Evolutionary conservation across 2,329 filamentous ascomycete genomes (phyloP), one percentile per base, ranked within the genome.

Genomic region (Colletotrichum sp.): DNA sequence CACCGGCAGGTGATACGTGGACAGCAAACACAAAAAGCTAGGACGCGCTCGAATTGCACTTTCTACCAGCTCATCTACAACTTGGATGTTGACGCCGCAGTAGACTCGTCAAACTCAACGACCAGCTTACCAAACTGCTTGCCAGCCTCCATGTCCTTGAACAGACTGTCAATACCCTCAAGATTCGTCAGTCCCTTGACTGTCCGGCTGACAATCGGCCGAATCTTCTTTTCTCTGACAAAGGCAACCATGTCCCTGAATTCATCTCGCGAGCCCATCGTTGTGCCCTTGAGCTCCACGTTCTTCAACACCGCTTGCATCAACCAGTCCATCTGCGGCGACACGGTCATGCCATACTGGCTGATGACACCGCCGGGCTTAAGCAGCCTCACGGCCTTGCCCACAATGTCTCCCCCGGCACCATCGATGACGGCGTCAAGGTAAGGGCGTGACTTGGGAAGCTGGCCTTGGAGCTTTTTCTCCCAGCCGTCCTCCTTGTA

Each of bases 81-180:
- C 79, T 87, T 90, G 5, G 87, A 81, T 22, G 82, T 73, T 1
- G 80, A 78, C 11, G 81, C 83, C 27, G 82, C 88, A 15, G 81
- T 72, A 4, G 79, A 78, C 15, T 81, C 83, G n/a, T 83, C 88
- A 80, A 96, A 90, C 80, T 95, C 91, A 78, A 98, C 91, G 3
- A 98, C 95, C 80, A 99, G 85, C 86, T 99, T 99, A 13, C 96
- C 97, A 87, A 99, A 98, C 85, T 99, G 96, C 77, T 87, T 92
- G 0, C 94, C 95, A 8, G 92, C 91, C 82, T 95, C 95, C 92
- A 99, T 98, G 67, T 98, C 95, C 55, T 95, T 93, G 83, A 98
- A 99, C 68, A 98, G 84, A 0, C 88, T 89, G 76, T 99, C 92
- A 70, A 99, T 95, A n/a, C 88, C 93, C n/a, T 92, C 89, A 8